A percentile compares a stretch with the other conserved stretches of the same genome.
phyloP scores from a whole-genome alignment of 1,284 basidiomycete species.

The Malassezia brasiliensis region DNA sequence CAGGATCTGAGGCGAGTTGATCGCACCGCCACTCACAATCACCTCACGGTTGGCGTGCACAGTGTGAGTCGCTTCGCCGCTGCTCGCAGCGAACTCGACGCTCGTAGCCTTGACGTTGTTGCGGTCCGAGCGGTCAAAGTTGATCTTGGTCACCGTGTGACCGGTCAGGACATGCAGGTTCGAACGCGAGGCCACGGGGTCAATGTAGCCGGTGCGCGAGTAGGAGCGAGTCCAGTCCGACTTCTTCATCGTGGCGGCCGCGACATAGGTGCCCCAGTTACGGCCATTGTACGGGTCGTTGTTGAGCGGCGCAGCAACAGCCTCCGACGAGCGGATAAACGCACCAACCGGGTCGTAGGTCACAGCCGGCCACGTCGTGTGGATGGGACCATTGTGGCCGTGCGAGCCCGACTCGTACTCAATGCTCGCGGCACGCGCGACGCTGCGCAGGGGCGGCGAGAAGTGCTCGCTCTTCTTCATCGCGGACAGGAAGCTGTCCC shows the following conservation, averaged over 20 bases:
- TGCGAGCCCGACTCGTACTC: conserved; percentile 20
- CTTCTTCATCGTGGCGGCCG: conserved; percentile 28
- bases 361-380: conserved; percentile 27
- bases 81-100: conserved; percentile 26
- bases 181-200: conserved; percentile 24
- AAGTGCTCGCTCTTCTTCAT: conserved; percentile 35
- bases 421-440: conserved; percentile 17
- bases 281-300: conserved; percentile 28
- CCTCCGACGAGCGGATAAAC: conserved; percentile 24
- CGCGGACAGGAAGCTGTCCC: conserved; percentile 19
- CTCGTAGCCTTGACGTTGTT: conserved; percentile 22
- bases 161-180: conserved; percentile 39
- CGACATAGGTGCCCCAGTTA: conserved; percentile 31
- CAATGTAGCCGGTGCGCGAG: conserved; percentile 33
- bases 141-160: conserved; percentile 28
- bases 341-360: conserved; percentile 27
- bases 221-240: conserved; percentile 29
- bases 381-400: conserved; percentile 27
- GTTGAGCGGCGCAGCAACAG: conserved; percentile 15
- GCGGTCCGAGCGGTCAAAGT: conserved; percentile 18
- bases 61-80: conserved; percentile 16
- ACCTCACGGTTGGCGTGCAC: conserved; percentile 38
- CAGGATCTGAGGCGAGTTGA: conserved; percentile 52
- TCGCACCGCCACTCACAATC: conserved; percentile 38
- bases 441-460: conserved; percentile 13